Percentiles rank a stretch among this genome's conserved stretches.
phyloP scores from a whole-genome alignment of 495 filamentous ascomycete species.

The Gamarada debralockiae region DNA sequence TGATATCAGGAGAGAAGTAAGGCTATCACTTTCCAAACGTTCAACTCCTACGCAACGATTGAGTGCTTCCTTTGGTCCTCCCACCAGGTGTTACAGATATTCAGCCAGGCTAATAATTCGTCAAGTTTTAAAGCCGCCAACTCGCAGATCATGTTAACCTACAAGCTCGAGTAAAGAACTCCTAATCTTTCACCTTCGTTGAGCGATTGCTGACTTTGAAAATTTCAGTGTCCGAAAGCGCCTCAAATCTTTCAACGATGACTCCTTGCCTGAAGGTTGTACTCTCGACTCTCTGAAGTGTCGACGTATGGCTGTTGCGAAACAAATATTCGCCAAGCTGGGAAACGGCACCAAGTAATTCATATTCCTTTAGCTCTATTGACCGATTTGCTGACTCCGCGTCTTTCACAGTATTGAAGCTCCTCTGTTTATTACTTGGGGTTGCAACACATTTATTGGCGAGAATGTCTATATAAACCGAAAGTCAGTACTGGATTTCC shows the following conservation, averaged over 20 bases:
- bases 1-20: slow-evolving; percentile 53
- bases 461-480: slow-evolving; percentile 9
- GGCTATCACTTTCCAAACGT: not conserved
- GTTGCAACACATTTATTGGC: slow-evolving; percentile 14
- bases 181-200: too few species aligned
- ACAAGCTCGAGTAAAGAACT: too few species aligned
- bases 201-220: too few species aligned
- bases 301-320: slow-evolving; percentile 7
- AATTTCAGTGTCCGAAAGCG: not conserved
- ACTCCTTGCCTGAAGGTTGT: not conserved
- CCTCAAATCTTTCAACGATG: slow-evolving; percentile 8
- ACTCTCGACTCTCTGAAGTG: slow-evolving; percentile 5
- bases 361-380: too few species aligned
- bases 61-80: too few species aligned
- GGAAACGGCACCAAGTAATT: not conserved
- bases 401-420: too few species aligned
- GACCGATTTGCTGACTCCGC: too few species aligned
- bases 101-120: not conserved
- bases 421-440: slow-evolving; percentile 6
- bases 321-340: slow-evolving; percentile 1
- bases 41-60: not conserved
- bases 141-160: not conserved
- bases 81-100: too few species aligned
- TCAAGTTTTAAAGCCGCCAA: slow-evolving; percentile 5
- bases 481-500: slow-evolving; percentile 3